Percentiles rank a stretch among this genome's conserved stretches.
Conservation (phyloP, 2,329 filamentous ascomycete genomes). For the Cadophora gregata region DNA sequence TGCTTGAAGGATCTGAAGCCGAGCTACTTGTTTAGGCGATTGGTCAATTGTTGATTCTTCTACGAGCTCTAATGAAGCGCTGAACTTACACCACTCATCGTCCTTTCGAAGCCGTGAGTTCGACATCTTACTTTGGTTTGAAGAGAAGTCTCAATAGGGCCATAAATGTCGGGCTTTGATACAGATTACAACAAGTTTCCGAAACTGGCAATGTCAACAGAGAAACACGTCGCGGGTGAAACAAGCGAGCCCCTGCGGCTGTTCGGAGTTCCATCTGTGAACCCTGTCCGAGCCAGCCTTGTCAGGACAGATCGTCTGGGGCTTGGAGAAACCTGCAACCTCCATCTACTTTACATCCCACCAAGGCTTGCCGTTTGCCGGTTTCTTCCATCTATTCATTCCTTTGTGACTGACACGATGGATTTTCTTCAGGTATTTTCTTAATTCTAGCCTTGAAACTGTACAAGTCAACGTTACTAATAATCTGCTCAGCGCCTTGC, state of each 20-base stretch:
- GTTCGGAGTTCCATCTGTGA: background rate
- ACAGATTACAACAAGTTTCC: background rate
- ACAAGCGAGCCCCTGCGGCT: conserved; percentile 9
- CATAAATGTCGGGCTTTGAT: background rate
- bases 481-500: conserved; percentile 67
- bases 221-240: conserved; percentile 2
- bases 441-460: background rate
- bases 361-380: conserved; percentile 10
- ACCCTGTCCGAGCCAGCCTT: conserved; percentile 8
- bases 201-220: conserved; percentile 3
- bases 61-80: no score
- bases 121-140: no score
- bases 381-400: conserved; percentile 26
- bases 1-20: no score
- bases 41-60: no score
- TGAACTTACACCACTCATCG: no score
- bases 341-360: conserved; percentile 4
- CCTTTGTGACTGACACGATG: conserved; percentile 39
- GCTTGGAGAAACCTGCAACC: background rate
- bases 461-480: conserved; percentile 23
- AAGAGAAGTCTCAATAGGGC: no score
- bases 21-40: no score
- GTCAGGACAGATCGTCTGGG: conserved; percentile 21
- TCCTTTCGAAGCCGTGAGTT: no score
- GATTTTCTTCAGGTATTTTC: conserved; percentile 45